Conservation (phyloP, 805 yeast species). For the Monosporozyma servazzii region DNA sequence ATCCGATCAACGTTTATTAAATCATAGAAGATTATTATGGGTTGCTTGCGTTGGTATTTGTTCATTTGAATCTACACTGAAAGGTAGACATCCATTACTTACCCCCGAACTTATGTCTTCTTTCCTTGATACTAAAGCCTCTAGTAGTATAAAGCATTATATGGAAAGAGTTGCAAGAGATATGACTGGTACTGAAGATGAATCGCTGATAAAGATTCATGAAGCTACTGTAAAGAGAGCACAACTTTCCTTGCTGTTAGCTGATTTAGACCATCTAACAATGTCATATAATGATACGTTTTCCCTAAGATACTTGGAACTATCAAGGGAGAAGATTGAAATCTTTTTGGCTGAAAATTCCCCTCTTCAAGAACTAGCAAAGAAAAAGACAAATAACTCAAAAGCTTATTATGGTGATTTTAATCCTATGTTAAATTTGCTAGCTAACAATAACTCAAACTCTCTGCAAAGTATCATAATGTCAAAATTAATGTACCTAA, state of each 20-base stretch:
- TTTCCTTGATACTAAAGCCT: slow-evolving; percentile 15
- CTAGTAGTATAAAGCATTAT: slow-evolving; percentile 13
- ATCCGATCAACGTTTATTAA: slow-evolving; percentile 16
- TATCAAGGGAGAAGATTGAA: slow-evolving; percentile 14
- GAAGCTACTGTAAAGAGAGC: slow-evolving; percentile 20
- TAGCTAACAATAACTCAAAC: slow-evolving; percentile 11
- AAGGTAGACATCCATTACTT: slow-evolving; percentile 24
- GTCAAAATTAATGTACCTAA: slow-evolving; percentile 18
- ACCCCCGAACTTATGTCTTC: slow-evolving; percentile 11
- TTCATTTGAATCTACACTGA: slow-evolving; percentile 24
- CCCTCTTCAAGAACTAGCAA: slow-evolving; percentile 7
- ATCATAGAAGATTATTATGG: slow-evolving; percentile 28
- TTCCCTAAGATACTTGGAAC: slow-evolving; percentile 15
- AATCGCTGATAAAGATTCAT: slow-evolving; percentile 12
- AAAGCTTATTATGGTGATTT: background rate
- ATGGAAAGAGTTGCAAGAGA: slow-evolving; percentile 17
- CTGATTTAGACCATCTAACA: slow-evolving; percentile 22
- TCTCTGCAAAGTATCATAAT: slow-evolving; percentile 21
- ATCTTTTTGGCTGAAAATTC: slow-evolving; percentile 17
- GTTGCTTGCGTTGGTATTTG: slow-evolving; percentile 18
- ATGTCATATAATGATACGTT: slow-evolving; percentile 18
- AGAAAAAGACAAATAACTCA: background rate
- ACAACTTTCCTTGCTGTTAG: slow-evolving; percentile 17
- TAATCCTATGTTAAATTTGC: slow-evolving; percentile 2
- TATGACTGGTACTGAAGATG: slow-evolving; percentile 8